Evolutionary conservation across 805 yeast species (phyloP).

Genomic region (Teunomyces lycoperdinae): DNA sequence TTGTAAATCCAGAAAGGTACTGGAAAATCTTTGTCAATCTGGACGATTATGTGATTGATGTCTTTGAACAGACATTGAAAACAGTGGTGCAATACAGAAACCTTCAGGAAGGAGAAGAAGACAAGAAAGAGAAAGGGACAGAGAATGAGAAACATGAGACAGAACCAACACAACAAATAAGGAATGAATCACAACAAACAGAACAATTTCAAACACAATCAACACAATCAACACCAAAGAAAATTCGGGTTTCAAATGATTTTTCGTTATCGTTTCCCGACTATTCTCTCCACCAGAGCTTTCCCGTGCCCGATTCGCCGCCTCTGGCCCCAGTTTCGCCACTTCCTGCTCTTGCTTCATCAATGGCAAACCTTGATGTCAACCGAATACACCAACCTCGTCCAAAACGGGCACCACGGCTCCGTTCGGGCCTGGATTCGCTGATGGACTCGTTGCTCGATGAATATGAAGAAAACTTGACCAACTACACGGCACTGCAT

Average conservation of each 20-base stretch:
- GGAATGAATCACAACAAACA: conserved; percentile 17
- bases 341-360: conserved; percentile 20
- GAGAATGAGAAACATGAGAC: background rate
- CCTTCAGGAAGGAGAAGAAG: conserved; percentile 19
- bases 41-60: conserved; percentile 23
- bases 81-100: conserved; percentile 43
- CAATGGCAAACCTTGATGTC: conserved; percentile 29
- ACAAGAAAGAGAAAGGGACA: background rate
- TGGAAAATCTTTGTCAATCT: conserved; percentile 55
- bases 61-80: conserved; percentile 37
- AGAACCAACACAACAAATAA: background rate
- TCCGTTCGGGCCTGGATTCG: conserved; percentile 9
- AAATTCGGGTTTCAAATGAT: no score
- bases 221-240: no score
- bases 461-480: conserved; percentile 36
- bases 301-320: conserved; percentile 38
- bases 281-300: no score
- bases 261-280: no score
- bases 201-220: no score
- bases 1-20: conserved; percentile 72
- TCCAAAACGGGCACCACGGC: background rate
- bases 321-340: conserved; percentile 45
- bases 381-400: background rate
- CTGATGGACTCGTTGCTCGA: conserved; percentile 42
- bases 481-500: conserved; percentile 11